Percentiles rank a stretch among this genome's conserved stretches.
These are phyloP conservation scores for Agaricus sinodeliciosus DNA, from an alignment of 768 basidiomycete genomes.

Conservation along the genomic window DNA sequence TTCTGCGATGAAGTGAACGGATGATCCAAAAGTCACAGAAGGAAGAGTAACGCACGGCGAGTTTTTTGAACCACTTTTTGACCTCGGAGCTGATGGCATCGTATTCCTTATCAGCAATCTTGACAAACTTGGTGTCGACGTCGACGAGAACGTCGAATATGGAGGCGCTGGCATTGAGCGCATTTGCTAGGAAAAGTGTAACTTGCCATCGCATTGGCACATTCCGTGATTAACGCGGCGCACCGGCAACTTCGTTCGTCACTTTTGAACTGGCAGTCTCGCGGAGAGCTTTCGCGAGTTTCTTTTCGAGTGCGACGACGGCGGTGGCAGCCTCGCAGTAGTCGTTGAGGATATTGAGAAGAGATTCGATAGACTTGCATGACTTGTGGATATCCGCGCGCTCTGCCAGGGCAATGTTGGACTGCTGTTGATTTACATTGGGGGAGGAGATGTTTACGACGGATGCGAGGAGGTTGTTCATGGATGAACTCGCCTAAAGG, in stretches of 20 bases:
- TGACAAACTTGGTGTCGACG: constrained; percentile 69
- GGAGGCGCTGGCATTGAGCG: constrained; percentile 54
- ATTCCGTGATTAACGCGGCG: constrained; percentile 14
- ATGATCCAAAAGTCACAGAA: neutral
- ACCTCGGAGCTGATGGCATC: constrained; percentile 58
- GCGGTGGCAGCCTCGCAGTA: constrained; percentile 68
- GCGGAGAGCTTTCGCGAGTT: constrained; percentile 60
- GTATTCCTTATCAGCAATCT: constrained; percentile 69
- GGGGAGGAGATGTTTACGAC: neutral
- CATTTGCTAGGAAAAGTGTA: constrained; percentile 42
- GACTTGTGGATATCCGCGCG: constrained; percentile 73
- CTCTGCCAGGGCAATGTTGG: constrained; percentile 30
- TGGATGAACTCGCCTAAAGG: neutral
- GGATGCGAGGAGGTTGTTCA: constrained; percentile 6
- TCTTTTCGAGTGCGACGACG: constrained; percentile 64
- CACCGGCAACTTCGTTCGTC: constrained; percentile 59
- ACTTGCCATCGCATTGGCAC: neutral
- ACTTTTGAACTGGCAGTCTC: constrained; percentile 59
- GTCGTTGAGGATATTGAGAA: constrained; percentile 62
- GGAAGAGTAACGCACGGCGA: constrained; percentile 48
- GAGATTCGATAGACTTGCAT: constrained; percentile 67
- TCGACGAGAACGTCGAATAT: constrained; percentile 69
- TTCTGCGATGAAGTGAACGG: constrained; percentile 37
- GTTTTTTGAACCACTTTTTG: constrained; percentile 84
- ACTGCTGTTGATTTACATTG: neutral